These are phyloP conservation scores for Bipolaris oryzae DNA, from an alignment of 2,329 filamentous ascomycete genomes.

Conservation along the genomic window DNA sequence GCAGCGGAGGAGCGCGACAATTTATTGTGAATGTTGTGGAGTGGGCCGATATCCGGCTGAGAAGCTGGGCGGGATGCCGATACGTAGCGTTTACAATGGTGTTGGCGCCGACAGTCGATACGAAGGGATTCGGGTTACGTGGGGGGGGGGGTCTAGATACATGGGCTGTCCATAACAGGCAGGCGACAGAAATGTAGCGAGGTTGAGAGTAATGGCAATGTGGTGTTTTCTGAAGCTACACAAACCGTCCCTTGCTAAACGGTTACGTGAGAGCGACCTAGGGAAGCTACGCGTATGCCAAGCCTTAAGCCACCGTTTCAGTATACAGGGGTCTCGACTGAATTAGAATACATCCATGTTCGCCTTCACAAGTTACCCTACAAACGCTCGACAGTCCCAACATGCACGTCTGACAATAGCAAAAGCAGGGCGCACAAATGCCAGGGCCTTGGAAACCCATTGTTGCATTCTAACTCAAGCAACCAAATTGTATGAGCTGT, in stretches of 20 bases:
- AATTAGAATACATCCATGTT: neutral
- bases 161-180: conserved; percentile 5
- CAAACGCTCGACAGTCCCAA: neutral
- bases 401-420: neutral
- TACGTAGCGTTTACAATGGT: conserved; percentile 16
- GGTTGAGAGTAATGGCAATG: conserved; percentile 22
- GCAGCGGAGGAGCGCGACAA: conserved; percentile 6
- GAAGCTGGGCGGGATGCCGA: conserved; percentile 19
- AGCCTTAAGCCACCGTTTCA: conserved; percentile 14
- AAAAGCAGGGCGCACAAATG: neutral
- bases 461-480: conserved; percentile 16
- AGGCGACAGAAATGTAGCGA: neutral
- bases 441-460: conserved; percentile 1
- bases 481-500: conserved; percentile 24
- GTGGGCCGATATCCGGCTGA: neutral
- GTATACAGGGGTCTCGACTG: conserved; percentile 9
- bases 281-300: conserved; percentile 31
- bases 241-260: conserved; percentile 29
- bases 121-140: neutral
- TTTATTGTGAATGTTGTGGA: conserved; percentile 8
- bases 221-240: conserved; percentile 31
- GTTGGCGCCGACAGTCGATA: conserved; percentile 9
- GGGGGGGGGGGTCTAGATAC: conserved; percentile 1
- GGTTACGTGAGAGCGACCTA: conserved; percentile 20
- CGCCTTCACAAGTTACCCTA: neutral